A percentile compares a stretch with the other conserved stretches of the same genome.
Conservation (phyloP, 164 flowering plant species). For the Sedum album region DNA sequence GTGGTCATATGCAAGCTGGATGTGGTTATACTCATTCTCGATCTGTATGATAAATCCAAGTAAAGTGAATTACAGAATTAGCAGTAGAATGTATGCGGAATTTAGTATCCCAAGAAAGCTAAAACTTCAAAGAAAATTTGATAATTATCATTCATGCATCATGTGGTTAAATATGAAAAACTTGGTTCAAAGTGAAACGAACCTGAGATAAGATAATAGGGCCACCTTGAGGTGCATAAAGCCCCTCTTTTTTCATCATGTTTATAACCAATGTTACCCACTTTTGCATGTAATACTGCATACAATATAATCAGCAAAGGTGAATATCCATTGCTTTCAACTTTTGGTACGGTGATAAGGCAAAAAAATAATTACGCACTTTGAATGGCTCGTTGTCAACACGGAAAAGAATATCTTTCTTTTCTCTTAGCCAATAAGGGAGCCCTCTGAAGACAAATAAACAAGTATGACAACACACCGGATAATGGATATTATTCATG, state of each 20-base stretch:
- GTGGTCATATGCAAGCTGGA: constrained; percentile 49
- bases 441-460: not conserved
- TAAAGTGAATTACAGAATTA: not conserved
- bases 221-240: constrained; percentile 51
- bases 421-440: not conserved
- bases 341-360: not conserved
- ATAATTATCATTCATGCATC: not conserved
- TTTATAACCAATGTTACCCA: constrained; percentile 15
- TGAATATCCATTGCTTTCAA: too few relatives aligned
- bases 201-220: constrained; percentile 40
- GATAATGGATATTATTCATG: not conserved
- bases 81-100: not conserved
- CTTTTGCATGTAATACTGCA: constrained; percentile 28
- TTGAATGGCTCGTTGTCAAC: not conserved
- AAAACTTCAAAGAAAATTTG: not conserved
- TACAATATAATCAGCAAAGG: not conserved
- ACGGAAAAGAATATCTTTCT: not conserved
- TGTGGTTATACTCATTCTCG: constrained; percentile 75
- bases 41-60: constrained; percentile 31
- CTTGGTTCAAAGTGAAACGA: not conserved
- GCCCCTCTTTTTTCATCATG: constrained; percentile 24
- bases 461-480: not conserved
- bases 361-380: not conserved
- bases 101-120: not conserved
- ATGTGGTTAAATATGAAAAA: not conserved